Evolutionary conservation across 2,329 filamentous ascomycete species (phyloP).

Genomic region (Monosporascus sp.): DNA sequence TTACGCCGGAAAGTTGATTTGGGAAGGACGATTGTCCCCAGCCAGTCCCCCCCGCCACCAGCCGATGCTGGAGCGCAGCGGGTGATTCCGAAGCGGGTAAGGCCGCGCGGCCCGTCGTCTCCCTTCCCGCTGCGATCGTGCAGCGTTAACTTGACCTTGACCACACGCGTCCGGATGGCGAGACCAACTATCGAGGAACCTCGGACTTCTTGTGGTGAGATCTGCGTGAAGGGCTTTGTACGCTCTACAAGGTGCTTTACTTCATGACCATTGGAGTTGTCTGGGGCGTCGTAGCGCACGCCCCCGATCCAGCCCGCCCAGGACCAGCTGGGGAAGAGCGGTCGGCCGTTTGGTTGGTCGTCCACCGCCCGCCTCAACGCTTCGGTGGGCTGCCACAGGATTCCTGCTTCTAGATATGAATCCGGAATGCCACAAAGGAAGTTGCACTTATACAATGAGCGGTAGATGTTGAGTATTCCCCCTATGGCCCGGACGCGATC

Average conservation of each 20-base stretch:
- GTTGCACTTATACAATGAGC: not conserved
- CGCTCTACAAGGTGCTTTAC: too few relatives aligned
- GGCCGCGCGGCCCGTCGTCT: not conserved
- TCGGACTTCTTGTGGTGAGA: too few relatives aligned
- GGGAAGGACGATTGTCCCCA: constrained; percentile 4
- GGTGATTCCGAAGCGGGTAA: constrained; percentile 1
- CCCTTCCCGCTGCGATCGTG: not conserved
- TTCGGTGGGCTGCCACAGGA: constrained; percentile 2
- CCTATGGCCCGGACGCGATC: constrained; percentile 2
- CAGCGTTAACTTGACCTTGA: not conserved
- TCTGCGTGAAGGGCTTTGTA: too few relatives aligned
- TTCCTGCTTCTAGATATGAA: not conserved
- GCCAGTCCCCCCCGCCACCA: constrained; percentile 1
- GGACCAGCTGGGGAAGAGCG: constrained; percentile 3
- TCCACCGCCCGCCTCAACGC: not conserved
- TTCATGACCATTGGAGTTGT: constrained; percentile 1
- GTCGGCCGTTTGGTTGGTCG: not conserved
- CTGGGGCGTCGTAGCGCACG: not conserved
- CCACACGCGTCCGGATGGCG: not conserved
- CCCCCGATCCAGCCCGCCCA: constrained; percentile 4
- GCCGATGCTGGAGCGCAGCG: not conserved
- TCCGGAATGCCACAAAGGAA: not conserved
- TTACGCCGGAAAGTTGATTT: not conserved
- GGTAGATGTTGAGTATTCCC: not conserved
- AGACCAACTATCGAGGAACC: not conserved